Percentiles rank a stretch among this genome's conserved stretches.
Conservation (phyloP, 495 filamentous ascomycete genomes). For the Xylaria curta region DNA sequence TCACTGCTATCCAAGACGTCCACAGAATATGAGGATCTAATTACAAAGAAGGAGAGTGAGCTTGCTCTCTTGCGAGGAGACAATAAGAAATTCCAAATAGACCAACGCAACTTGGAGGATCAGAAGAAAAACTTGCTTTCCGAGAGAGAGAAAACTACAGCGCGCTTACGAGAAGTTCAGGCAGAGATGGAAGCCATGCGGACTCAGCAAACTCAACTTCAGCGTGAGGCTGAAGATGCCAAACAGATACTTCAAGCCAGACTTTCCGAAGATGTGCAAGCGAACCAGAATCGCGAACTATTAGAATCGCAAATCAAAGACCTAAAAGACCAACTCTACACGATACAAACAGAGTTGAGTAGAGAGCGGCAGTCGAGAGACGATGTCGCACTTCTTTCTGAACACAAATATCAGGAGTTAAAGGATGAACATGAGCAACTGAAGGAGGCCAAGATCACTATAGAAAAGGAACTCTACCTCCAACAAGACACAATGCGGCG, state of each 20-base stretch:
- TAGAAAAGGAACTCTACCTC: constrained; percentile 98
- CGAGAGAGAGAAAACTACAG: constrained; percentile 81
- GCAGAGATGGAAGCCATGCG: constrained; percentile 87
- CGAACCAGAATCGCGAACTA: constrained; percentile 81
- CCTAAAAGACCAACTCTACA: constrained; percentile 82
- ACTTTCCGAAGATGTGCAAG: constrained; percentile 86
- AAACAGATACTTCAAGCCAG: constrained; percentile 85
- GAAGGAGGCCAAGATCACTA: constrained; percentile 94
- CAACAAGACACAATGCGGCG: constrained; percentile 94
- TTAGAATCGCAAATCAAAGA: constrained; percentile 88
- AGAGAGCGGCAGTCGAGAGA: constrained; percentile 94
- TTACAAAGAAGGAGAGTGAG: constrained; percentile 93
- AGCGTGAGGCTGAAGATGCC: constrained; percentile 88
- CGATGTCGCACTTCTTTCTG: constrained; percentile 88
- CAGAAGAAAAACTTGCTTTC: constrained; percentile 70
- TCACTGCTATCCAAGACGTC: constrained; percentile 88
- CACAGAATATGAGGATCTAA: constrained; percentile 90
- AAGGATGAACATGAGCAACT: constrained; percentile 86
- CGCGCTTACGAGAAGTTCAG: constrained; percentile 80
- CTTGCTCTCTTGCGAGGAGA: constrained; percentile 83
- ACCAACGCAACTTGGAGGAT: constrained; percentile 76
- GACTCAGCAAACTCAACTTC: constrained; percentile 79
- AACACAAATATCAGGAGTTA: constrained; percentile 83
- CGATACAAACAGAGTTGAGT: constrained; percentile 86
- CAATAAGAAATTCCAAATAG: constrained; percentile 75